Base-by-base conservation (phyloP, 225 moss, liverwort and hornwort genomes). In the Ulota crispa region DNA sequence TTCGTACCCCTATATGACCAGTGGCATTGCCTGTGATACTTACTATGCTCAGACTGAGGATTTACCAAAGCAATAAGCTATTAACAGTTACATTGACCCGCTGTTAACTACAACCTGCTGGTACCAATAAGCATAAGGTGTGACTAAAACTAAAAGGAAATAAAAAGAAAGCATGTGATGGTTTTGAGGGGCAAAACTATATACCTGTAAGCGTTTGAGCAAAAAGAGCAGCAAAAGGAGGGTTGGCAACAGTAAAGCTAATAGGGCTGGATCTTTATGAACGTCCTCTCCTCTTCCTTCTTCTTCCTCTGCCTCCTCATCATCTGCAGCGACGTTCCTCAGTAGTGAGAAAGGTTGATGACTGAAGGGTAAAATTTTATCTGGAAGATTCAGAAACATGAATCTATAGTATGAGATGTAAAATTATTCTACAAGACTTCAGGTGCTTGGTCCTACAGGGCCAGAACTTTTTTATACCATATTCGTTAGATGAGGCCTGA, bases 171-270 rank as follows among this genome's bases (percentile, higher is more conserved):
- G 56, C 50, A 68, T 32, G 64, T 50, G 37, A 61, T 62, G 61
- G 53, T 72, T 37, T 76, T 30, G 52, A 53, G 78, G 60, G 37
- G 63, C 83, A 63, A 70, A 70, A 75, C 54, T 65, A 23, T 59
- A 52, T 36, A 95, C 97, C 92, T 93, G 90, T 56, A 99, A 73
- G 85, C 92, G 90, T 83, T 92, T 89, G 53, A 94, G 92, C 83
- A 99, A 89, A 79, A 87, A 87, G 64, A 94, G 87, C 30, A 99
- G 84, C 60, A 99, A 82, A 68, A 93, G 75, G 23, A 94, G 82
- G 60, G 92, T 84, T 75, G 96, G 96, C 78, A 93, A 71, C 37
- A 96, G 85, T 88, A 99, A 81, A 65, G 86, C 89, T 68, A 96
- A 66, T 59, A 93, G 64, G 54, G 84, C 75, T 78, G 87, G 92